A percentile compares a stretch with the other conserved stretches of the same genome.
Evolutionary conservation across 306 rosid genomes (phyloP).

Genomic region (Acacia confusa): DNA sequence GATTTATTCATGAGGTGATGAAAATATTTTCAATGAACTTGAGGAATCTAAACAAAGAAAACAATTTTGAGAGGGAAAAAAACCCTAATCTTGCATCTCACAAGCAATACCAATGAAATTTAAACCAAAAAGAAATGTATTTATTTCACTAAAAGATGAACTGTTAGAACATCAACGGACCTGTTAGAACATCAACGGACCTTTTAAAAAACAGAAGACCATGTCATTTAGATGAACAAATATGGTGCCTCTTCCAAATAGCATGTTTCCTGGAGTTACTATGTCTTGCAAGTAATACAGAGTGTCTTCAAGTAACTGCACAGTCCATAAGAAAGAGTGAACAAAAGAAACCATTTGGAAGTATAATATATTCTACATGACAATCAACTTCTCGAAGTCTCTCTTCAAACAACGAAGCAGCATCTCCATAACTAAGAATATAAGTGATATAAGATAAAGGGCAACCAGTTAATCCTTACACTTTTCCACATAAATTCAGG

Average conservation of each 20-base stretch:
- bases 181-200: slow-evolving; percentile 63
- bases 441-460: slow-evolving; percentile 11
- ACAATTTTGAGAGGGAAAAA: background rate
- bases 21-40: background rate
- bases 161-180: slow-evolving; percentile 46
- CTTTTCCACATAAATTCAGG: slow-evolving; percentile 87
- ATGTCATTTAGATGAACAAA: slow-evolving; percentile 71
- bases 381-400: background rate
- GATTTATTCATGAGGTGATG: background rate
- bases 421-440: background rate
- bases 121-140: background rate
- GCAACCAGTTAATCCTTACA: slow-evolving; percentile 46
- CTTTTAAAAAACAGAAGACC: slow-evolving; percentile 65
- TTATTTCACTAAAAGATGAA: slow-evolving; percentile 2
- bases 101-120: background rate
- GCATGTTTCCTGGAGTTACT: slow-evolving; percentile 69
- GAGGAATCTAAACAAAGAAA: background rate
- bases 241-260: slow-evolving; percentile 71
- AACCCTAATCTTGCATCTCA: background rate
- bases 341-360: background rate
- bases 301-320: slow-evolving; percentile 75
- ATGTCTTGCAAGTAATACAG: background rate
- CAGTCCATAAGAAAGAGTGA: background rate
- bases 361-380: background rate
- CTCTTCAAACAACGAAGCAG: background rate